Evolutionary conservation across 345 rosid species (phyloP), one percentile per base, ranked within the genome.

Genomic region (Salix dunnii): DNA sequence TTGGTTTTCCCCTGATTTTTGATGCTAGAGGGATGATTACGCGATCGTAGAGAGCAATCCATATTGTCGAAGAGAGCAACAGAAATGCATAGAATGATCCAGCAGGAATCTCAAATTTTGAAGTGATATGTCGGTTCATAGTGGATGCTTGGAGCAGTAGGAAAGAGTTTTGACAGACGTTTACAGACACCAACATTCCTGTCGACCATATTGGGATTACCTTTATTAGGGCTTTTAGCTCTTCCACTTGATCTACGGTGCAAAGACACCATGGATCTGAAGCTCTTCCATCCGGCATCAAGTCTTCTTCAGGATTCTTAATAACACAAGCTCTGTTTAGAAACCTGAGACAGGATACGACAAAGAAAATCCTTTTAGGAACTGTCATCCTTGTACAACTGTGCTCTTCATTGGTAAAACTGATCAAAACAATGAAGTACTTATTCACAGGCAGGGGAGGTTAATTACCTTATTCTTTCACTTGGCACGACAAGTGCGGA

Each of bases 221-320:
- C 70, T 86, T 90, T 64, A 94, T 67, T 7, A 92, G 76, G 66
- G 93, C 89, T 84, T 89, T 94, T 23, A 90, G 86, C 80, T 91
- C 98, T 67, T 94, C 98, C 13, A 92, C 97, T 86, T 91, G 90
- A 49, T 92, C 91, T 43, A 87, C 74, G 12, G 92, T 91, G 86
- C 93, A 90, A 77, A 94, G 90, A 53, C 84, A 82, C 98, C 96
- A 92, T 7, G 96, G 89, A 70, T 90, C 77, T 31, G 77, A 73
- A 71, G 98, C 91, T 36, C 79, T 79, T 68, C 96, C 98, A 71
- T 91, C 91, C 7, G 81, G 68, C 1, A 85, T 80, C 48, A 94
- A 72, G 68, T 90, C 89, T 71, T 85, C 81, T 17, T 84, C 88
- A 0, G 83, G 90, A 71, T 86, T 85, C 66, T 69, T 82, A 38